Base-by-base conservation (phyloP, 2,329 filamentous ascomycete species). In the Stagonosporopsis chrysanthemi region DNA sequence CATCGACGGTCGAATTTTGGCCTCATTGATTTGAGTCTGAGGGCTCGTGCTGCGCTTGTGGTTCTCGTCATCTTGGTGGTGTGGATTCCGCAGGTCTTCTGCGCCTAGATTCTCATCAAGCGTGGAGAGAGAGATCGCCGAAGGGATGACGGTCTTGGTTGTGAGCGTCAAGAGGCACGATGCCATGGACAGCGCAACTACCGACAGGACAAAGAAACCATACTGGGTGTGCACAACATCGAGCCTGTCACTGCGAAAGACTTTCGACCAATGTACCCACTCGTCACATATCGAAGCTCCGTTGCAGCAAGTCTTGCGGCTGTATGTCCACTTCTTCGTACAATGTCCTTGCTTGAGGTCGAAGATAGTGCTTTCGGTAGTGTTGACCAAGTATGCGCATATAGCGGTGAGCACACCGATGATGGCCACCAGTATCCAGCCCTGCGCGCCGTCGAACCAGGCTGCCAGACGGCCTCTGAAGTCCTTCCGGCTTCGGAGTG, bases 81-180 rank as follows among this genome's bases (percentile, higher is more conserved):
- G 57, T 70, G 73, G 67, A 2, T 74, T 73, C 29, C 52, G 56
- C 2, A 2, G 78, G 67, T 43, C 73, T 73, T 55, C 80, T 8
- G 93, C 93, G 1, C 85, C 93, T 1, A 99, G 82, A 66, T 99
- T 96, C 76, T 98, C 95, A 74, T 98, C 95, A 17, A 98, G 81
- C 0, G 94, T 98, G 0, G 91, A 86, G 57, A 98, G 85, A 0
- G 90, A 90, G 64, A 96, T 90, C 1, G 91, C 88, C 1, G 93
- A 97, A 0, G 94, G 93, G 1, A 98, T 91, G 6, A 95, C 89
- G 0, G 94, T 98, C 78, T 96, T 96, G n/a, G 95, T 97, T 28
- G 87, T 88, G 41, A 98, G 79, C 0, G 94, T 96, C 56, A 98
- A 79, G 46, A 90, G 80, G 70, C 93, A 98, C 2, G 93, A 88